Evolutionary conservation across 169 alveolate genomes (phyloP), one percentile per base, ranked within the genome.

Genomic region (Eimeria necatrix): DNA sequence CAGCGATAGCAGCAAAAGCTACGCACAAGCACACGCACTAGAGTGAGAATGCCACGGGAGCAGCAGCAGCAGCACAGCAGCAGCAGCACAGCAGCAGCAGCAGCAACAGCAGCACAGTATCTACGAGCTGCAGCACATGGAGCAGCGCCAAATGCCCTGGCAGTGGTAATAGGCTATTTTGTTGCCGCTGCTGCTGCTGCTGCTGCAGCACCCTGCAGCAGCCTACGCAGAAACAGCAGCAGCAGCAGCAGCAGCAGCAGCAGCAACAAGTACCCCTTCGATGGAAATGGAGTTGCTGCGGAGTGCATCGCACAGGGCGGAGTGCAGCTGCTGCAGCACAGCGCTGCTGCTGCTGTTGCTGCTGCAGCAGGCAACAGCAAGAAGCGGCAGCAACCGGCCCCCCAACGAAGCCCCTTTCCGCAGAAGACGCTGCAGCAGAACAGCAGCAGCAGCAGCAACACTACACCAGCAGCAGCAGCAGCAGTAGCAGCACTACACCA

Each of bases 351-450:
- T 56, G 78, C 78, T 18, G 78, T 22, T 18, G 78, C 78, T 18
- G 78, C 78, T 12, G 78, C 78, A 68, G 20, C 78, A 68, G 41
- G 78, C 78, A 68, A 22, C 78, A 20, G 78, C 78, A 9, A 22
- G 10, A 20, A 22, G 46, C 46, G 78, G 32, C 7, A 68, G 46
- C 10, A 8, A 22, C 78, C 7, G 41, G 32, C n/a, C 46, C 78
- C n/a, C 32, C 24, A 68, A 24, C 78, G 32, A 22, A 24, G 78
- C 78, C 7, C n/a, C 78, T 7, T 10, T 12, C 78, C n/a, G 78
- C 78, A 68, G 78, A 10, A 68, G 78, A 10, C n/a, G 78, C 78
- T 12, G 78, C 78, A 68, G 64, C n/a, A n/a, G n/a, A n/a, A n/a
- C n/a, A n/a, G n/a, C n/a, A n/a, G n/a, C n/a, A n/a, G 14, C 64